phyloP scores from a whole-genome alignment of 257 asterid genomes.

The Salvia miltiorrhiza region DNA sequence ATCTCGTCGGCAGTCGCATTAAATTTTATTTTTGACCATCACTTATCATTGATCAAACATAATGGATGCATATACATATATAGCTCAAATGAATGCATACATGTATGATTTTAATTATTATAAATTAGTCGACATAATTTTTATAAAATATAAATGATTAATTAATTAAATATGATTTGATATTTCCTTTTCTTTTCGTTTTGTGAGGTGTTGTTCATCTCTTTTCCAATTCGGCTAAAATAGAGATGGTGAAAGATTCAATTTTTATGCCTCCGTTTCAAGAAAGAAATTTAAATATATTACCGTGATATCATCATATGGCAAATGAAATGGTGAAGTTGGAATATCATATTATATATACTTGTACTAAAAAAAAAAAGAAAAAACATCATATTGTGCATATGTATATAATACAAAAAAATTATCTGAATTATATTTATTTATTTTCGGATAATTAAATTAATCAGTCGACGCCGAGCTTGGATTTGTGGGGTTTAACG shows the following conservation, averaged over 20 bases:
- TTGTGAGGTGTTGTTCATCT: not conserved
- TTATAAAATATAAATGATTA: too few relatives aligned
- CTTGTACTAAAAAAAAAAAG: too few relatives aligned
- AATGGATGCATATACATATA: not conserved
- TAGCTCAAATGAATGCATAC: too few relatives aligned
- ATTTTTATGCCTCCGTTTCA: not conserved
- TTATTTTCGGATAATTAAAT: not conserved
- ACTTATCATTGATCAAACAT: not conserved
- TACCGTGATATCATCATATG: not conserved
- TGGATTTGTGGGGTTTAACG: slow-evolving; percentile 15
- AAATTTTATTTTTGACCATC: not conserved
- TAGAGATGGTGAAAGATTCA: slow-evolving; percentile 6
- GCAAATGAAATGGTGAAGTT: not conserved
- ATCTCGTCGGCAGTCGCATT: too few relatives aligned
- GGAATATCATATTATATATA: not conserved
- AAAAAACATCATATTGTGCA: too few relatives aligned
- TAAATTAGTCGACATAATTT: not conserved
- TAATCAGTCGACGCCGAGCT: not conserved
- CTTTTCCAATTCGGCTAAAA: not conserved
- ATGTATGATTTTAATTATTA: too few relatives aligned
- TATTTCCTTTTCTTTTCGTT: not conserved
- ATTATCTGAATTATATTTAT: not conserved
- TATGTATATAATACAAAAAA: not conserved
- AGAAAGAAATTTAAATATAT: not conserved
- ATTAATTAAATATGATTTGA: not conserved